phyloP scores from a whole-genome alignment of 78 protist species.

The Chrysochromulina tobinii region DNA sequence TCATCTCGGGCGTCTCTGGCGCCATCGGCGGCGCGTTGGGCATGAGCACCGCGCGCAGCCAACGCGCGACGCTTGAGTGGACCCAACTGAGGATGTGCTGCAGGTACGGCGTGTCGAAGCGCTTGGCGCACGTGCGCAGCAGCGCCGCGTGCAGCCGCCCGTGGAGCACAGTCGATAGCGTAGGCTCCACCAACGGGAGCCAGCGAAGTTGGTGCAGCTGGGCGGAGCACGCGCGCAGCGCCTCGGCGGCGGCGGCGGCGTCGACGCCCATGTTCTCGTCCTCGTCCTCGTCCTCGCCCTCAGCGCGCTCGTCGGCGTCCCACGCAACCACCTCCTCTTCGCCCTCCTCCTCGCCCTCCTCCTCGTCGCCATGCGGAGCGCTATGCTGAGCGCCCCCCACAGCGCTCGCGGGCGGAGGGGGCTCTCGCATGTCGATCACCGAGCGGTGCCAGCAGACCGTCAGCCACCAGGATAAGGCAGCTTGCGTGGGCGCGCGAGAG shows the following conservation, averaged over 20 bases:
- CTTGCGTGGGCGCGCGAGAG: neutral
- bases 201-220: neutral
- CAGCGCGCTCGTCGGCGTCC: neutral
- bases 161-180: neutral
- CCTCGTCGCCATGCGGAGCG: neutral
- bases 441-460: neutral
- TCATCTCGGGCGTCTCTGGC: neutral
- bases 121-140: neutral
- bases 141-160: neutral
- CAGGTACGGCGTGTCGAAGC: neutral
- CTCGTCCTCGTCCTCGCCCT: neutral
- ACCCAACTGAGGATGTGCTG: neutral
- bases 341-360: neutral
- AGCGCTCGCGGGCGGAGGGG: too few relatives aligned
- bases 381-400: too few relatives aligned
- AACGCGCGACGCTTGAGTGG: neutral
- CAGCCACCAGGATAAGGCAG: neutral
- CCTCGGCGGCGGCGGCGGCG: neutral
- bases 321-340: neutral
- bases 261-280: neutral
- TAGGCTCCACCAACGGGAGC: neutral
- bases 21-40: neutral
- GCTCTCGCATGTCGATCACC: too few relatives aligned
- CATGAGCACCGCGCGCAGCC: neutral
- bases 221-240: neutral